A percentile compares a stretch with the other conserved stretches of the same genome.
phyloP scores from a whole-genome alignment of 148 eudicot species.

The Vaccinium corymbosum region DNA sequence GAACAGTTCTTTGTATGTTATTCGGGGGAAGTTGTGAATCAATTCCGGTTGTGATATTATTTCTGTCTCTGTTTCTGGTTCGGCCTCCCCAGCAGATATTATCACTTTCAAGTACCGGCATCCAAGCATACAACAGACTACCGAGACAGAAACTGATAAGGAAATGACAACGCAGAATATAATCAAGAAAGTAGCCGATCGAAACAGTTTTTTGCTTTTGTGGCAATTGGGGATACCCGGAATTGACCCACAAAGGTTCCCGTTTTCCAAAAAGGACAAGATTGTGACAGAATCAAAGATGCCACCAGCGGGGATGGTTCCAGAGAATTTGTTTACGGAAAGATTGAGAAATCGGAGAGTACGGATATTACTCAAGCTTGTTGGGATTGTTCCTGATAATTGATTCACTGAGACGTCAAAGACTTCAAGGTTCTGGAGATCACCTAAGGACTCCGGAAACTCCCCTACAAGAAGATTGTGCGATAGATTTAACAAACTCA shows the following conservation, averaged over 20 bases:
- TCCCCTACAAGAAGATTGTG: constrained; percentile 28
- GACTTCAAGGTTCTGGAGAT: constrained; percentile 23
- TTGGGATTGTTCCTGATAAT: constrained; percentile 33
- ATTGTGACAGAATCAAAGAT: constrained; percentile 23
- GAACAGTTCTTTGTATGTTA: constrained; percentile 35
- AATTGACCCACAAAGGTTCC: constrained; percentile 26
- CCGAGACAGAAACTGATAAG: constrained; percentile 8
- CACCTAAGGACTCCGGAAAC: constrained; percentile 31
- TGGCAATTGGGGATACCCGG: constrained; percentile 27
- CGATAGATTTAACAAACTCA: constrained; percentile 29
- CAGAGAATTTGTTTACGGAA: constrained; percentile 32
- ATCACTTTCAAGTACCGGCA: constrained; percentile 13
- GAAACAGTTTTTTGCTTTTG: constrained; percentile 14
- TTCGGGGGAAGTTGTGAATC: constrained; percentile 34
- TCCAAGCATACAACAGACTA: constrained; percentile 28
- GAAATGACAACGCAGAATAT: constrained; percentile 24
- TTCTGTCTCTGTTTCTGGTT: not conserved
- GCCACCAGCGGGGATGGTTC: constrained; percentile 32
- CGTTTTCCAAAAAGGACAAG: constrained; percentile 28
- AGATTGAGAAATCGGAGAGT: constrained; percentile 31
- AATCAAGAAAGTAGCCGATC: constrained; percentile 12
- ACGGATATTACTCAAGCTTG: constrained; percentile 10
- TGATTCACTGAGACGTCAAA: constrained; percentile 32
- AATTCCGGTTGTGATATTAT: constrained; percentile 20
- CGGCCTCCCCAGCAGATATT: constrained; percentile 5